phyloP scores from a whole-genome alignment of 2,329 filamentous ascomycete genomes.

The Huntiella bhutanensis region DNA sequence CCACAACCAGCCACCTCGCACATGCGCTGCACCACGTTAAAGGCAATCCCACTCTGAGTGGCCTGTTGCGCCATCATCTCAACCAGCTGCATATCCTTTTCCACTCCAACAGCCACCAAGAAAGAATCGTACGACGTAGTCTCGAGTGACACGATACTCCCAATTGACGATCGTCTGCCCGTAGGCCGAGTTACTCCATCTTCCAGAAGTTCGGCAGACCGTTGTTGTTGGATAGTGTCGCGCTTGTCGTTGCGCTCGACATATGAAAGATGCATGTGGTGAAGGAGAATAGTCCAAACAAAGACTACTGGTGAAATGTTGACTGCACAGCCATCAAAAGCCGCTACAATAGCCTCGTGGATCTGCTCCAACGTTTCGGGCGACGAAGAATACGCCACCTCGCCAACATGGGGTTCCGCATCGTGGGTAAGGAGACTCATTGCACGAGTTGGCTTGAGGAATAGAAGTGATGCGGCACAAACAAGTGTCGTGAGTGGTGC shows the following conservation, averaged over 20 bases:
- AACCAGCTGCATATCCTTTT: conserved; percentile 32
- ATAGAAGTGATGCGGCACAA: conserved; percentile 48
- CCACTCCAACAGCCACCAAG: conserved; percentile 28
- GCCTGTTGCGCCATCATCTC: conserved; percentile 30
- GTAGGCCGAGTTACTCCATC: conserved; percentile 19
- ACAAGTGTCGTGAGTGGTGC: conserved; percentile 38
- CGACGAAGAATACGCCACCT: conserved; percentile 44
- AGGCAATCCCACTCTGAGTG: conserved; percentile 32
- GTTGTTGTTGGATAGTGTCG: conserved; percentile 38
- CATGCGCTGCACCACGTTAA: conserved; percentile 34
- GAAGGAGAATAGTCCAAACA: conserved; percentile 62
- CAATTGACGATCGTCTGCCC: conserved; percentile 37
- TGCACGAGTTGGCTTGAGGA: conserved; percentile 47
- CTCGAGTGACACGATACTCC: conserved; percentile 43
- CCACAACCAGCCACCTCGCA: conserved; percentile 27
- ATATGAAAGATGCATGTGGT: conserved; percentile 46
- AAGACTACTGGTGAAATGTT: conserved; percentile 57
- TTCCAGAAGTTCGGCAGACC: conserved; percentile 37
- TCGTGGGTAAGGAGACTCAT: conserved; percentile 36
- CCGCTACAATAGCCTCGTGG: conserved; percentile 48
- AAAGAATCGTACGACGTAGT: conserved; percentile 40
- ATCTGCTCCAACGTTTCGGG: conserved; percentile 52
- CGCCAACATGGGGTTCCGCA: conserved; percentile 22
- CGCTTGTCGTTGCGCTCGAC: conserved; percentile 41
- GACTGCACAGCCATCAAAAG: conserved; percentile 34